phyloP scores from a whole-genome alignment of 2,329 filamentous ascomycete species.

The Chrysoporthe cubensis region DNA sequence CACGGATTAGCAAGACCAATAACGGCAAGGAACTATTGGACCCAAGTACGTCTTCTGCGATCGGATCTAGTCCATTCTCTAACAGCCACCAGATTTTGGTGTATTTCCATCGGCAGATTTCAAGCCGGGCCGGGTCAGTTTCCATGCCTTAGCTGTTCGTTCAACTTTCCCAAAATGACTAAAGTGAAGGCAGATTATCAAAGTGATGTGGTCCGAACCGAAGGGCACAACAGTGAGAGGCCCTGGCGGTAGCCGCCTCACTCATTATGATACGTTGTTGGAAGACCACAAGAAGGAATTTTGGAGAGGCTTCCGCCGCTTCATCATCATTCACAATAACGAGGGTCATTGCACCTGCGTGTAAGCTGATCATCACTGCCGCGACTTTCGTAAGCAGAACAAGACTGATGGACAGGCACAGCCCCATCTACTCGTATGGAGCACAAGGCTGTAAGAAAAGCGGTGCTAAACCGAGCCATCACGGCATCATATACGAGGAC shows the following conservation, averaged over 20 bases:
- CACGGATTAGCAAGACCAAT: not conserved
- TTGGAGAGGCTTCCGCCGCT: constrained; percentile 56
- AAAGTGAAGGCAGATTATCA: constrained; percentile 51
- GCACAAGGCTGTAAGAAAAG: constrained; percentile 55
- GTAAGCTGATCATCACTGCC: constrained; percentile 43
- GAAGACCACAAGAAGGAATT: constrained; percentile 43
- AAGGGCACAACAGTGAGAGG: constrained; percentile 14
- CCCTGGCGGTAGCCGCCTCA: constrained; percentile 31
- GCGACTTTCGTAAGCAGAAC: not conserved
- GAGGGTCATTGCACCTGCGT: constrained; percentile 60
- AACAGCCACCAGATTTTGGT: not conserved
- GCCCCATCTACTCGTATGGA: constrained; percentile 61
- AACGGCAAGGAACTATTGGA: not conserved
- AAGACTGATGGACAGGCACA: constrained; percentile 33
- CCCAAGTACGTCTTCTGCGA: not conserved
- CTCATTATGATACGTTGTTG: constrained; percentile 33
- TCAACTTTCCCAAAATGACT: constrained; percentile 3
- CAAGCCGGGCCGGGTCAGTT: constrained; percentile 15
- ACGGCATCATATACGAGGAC: constrained; percentile 56
- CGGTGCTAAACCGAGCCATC: constrained; percentile 56
- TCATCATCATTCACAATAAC: constrained; percentile 57
- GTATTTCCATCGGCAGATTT: not conserved
- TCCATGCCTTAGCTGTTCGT: not conserved
- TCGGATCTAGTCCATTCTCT: not conserved
- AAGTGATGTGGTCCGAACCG: constrained; percentile 59